Evolutionary conservation across 1,284 basidiomycete species (phyloP).

Genomic region (Neolentinus lepideus): DNA sequence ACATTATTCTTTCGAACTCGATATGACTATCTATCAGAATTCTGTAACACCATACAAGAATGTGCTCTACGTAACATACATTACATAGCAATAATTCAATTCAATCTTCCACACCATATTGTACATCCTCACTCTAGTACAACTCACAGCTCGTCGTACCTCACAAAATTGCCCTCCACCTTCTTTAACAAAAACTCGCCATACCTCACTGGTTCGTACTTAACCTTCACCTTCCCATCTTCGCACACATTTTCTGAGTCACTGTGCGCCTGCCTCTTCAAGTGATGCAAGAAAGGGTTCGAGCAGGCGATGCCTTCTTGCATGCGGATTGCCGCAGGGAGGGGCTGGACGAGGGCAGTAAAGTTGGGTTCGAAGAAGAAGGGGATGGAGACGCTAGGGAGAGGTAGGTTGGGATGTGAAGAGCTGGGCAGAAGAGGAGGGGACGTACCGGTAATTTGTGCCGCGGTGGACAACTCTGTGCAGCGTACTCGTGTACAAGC

Average conservation of each 20-base stretch:
- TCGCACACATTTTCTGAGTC: not conserved
- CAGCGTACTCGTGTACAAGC: constrained; percentile 69
- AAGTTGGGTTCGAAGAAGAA: constrained; percentile 88
- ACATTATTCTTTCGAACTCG: too few relatives aligned
- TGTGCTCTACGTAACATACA: too few relatives aligned
- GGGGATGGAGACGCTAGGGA: constrained; percentile 37
- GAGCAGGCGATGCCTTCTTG: constrained; percentile 20
- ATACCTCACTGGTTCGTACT: constrained; percentile 4
- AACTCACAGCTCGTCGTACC: too few relatives aligned
- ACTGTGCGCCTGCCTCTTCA: not conserved
- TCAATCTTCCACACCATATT: too few relatives aligned
- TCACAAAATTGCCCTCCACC: not conserved
- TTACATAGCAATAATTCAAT: too few relatives aligned
- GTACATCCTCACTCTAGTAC: too few relatives aligned
- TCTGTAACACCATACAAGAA: too few relatives aligned
- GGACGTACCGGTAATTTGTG: constrained; percentile 59
- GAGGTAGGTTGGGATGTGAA: not conserved
- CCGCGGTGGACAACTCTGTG: constrained; percentile 74
- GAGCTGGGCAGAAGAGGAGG: constrained; percentile 7
- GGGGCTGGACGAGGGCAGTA: constrained; percentile 52
- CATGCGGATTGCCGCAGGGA: constrained; percentile 45
- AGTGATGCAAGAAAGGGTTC: not conserved
- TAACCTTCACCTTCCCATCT: not conserved
- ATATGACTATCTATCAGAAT: too few relatives aligned
- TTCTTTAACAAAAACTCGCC: constrained; percentile 5